Evolutionary conservation across 2,329 filamentous ascomycete genomes (phyloP), one percentile per base, ranked within the genome.

Genomic region (Ceratocystis variospora): DNA sequence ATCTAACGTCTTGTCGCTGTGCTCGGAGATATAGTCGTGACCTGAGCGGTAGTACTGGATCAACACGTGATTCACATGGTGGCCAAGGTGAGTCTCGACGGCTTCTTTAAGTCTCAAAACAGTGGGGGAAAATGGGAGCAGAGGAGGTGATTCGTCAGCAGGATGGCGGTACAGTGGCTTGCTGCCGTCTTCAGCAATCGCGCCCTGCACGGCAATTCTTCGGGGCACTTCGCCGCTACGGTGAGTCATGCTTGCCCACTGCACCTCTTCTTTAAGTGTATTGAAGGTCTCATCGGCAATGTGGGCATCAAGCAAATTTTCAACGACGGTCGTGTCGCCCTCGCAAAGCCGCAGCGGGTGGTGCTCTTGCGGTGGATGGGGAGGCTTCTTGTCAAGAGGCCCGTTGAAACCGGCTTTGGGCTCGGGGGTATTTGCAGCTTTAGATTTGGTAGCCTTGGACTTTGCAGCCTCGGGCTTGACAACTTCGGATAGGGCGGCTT

Each of bases 101-200:
- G 82, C 81, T 15, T 77, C 74, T 68, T 87, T 86, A 67, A 97
- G 86, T 45, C 79, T 76, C 19, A 85, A 76, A 0, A 97, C 88
- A 0, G 84, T 85, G 0, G 85, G 79, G 0, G 90, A 88, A 75
- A 96, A 97, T 1, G 85, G 80, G 0, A 87, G 77, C 15, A 96
- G 76, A 0, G 89, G 86, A 0, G 92, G 87, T 0, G 89, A 89
- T 73, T 95, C 89, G 72, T 99, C 94, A 3, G 90, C 84, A 57
- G 94, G 94, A 75, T 97, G 94, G 15, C 94, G 88, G 75, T 99
- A 99, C n/a, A 97, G 81, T 25, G 94, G 94, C 74, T 89, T 86
- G 70, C 80, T 86, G 19, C 89, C 89, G 71, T 93, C 86, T 0
- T 79, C 73, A 48, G 79, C 80, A 37, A 91, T 78, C 17, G 82